phyloP scores from a whole-genome alignment of 2,329 filamentous ascomycete species.

The Lachnellula arida region DNA sequence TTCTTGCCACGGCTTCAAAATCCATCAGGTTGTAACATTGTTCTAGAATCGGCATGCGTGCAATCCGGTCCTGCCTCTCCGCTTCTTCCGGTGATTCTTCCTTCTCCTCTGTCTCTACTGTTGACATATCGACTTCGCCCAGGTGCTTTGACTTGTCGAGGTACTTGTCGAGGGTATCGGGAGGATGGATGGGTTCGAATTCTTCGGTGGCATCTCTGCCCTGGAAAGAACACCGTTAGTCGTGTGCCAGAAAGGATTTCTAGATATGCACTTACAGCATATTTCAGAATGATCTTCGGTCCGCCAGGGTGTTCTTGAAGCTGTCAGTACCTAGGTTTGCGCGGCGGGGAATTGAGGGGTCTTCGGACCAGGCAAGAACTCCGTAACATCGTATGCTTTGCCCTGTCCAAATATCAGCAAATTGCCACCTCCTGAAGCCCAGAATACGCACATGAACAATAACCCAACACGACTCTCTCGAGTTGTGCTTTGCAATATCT shows the following conservation, averaged over 20 bases:
- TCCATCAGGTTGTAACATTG: conserved; percentile 94
- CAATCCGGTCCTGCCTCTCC: conserved; percentile 68
- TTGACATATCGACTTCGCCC: conserved; percentile 83
- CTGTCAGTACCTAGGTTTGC: conserved; percentile 5
- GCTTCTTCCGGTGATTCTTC: conserved; percentile 66
- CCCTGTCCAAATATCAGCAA: conserved; percentile 42
- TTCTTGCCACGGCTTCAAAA: conserved; percentile 87
- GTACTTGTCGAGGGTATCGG: conserved; percentile 82
- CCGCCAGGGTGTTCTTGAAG: conserved; percentile 76
- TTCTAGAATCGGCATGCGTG: conserved; percentile 71
- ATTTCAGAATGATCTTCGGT: conserved; percentile 91
- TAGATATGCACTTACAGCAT: conserved; percentile 54
- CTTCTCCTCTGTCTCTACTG: conserved; percentile 64
- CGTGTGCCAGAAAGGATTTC: neutral
- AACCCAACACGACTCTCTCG: conserved; percentile 82
- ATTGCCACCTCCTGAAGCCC: conserved; percentile 7
- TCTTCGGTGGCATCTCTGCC: conserved; percentile 92
- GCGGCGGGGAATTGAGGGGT: neutral
- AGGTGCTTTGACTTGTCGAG: conserved; percentile 82
- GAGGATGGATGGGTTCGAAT: conserved; percentile 85
- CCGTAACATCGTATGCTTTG: conserved; percentile 84
- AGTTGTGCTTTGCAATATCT: conserved; percentile 69
- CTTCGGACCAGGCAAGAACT: conserved; percentile 68
- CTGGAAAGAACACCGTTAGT: conserved; percentile 10
- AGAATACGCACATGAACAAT: conserved; percentile 64